Conservation (phyloP, 179 eudicot genomes). For the Gypsophila paniculata region DNA sequence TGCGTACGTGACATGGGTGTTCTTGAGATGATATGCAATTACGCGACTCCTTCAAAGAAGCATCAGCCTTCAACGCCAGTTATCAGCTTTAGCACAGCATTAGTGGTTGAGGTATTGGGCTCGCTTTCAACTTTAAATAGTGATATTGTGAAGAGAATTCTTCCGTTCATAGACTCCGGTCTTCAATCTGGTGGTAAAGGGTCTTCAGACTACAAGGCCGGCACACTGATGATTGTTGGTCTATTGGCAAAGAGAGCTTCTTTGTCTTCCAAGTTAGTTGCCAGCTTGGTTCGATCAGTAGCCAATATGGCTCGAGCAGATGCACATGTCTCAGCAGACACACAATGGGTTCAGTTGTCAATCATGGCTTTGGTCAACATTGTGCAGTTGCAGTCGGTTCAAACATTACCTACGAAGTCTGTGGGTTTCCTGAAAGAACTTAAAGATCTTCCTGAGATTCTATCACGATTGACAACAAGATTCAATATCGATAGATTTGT, state of each 20-base stretch:
- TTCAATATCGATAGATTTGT: conserved; percentile 78
- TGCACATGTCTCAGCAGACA: conserved; percentile 48
- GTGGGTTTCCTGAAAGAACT: conserved; percentile 51
- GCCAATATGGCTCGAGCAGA: conserved; percentile 57
- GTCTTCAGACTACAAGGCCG: conserved; percentile 66
- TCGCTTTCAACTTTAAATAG: conserved; percentile 45
- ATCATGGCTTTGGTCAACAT: conserved; percentile 66
- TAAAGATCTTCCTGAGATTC: conserved; percentile 60
- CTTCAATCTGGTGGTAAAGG: conserved; percentile 54
- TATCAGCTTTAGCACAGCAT: conserved; percentile 68
- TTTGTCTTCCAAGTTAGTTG: conserved; percentile 59
- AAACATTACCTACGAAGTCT: conserved; percentile 64
- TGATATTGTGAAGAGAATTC: conserved; percentile 64
- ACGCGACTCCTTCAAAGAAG: conserved; percentile 66
- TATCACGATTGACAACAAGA: conserved; percentile 51
- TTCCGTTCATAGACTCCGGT: conserved; percentile 63
- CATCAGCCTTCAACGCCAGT: conserved; percentile 57
- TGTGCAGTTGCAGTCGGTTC: conserved; percentile 74
- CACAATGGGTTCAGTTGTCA: conserved; percentile 59
- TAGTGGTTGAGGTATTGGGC: conserved; percentile 72
- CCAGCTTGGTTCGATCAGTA: conserved; percentile 54
- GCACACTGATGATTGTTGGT: conserved; percentile 73
- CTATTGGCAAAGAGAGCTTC: conserved; percentile 61
- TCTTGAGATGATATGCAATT: conserved; percentile 65
- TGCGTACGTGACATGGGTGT: conserved; percentile 72